A percentile compares a stretch with the other conserved stretches of the same genome.
Conservation (phyloP, 208 protist genomes). For the Wallacemonas sp. region DNA sequence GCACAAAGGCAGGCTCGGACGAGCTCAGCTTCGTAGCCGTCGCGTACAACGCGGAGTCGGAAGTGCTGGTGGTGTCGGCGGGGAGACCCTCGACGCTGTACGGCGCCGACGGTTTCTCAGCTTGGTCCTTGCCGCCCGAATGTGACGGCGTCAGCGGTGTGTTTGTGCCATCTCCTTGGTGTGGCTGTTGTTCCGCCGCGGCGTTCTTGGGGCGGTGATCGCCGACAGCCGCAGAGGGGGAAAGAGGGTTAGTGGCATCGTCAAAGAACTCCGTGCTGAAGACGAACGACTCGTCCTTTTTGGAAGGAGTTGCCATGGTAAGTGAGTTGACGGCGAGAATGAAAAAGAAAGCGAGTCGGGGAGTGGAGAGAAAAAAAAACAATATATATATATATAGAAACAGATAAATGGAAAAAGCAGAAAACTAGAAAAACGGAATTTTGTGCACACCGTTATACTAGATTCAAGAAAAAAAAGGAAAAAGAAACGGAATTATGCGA, state of each 20-base stretch:
- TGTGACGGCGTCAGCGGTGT: too few species aligned
- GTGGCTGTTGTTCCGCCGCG: too few species aligned
- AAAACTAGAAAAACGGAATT: too few species aligned
- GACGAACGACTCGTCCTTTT: neutral
- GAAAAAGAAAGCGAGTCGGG: neutral
- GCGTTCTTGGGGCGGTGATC: neutral
- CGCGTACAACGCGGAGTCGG: neutral
- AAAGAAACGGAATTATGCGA: neutral
- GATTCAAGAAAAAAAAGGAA: too few species aligned
- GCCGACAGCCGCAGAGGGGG: neutral
- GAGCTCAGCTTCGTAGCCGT: neutral
- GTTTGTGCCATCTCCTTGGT: too few species aligned
- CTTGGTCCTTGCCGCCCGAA: too few species aligned
- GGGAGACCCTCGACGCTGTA: neutral
- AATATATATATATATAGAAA: neutral
- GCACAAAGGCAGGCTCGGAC: neutral
- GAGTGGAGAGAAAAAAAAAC: neutral
- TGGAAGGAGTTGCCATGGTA: neutral
- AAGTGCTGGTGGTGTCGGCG: slow-evolving; percentile 11
- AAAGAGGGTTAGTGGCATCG: neutral
- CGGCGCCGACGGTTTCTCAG: neutral
- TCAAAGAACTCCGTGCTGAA: slow-evolving; percentile 2
- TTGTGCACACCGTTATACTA: too few species aligned
- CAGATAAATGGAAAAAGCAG: neutral
- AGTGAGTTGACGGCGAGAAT: neutral